These are phyloP conservation scores for Suillus clintonianus DNA, from an alignment of 768 basidiomycete species.

Conservation along the genomic window DNA sequence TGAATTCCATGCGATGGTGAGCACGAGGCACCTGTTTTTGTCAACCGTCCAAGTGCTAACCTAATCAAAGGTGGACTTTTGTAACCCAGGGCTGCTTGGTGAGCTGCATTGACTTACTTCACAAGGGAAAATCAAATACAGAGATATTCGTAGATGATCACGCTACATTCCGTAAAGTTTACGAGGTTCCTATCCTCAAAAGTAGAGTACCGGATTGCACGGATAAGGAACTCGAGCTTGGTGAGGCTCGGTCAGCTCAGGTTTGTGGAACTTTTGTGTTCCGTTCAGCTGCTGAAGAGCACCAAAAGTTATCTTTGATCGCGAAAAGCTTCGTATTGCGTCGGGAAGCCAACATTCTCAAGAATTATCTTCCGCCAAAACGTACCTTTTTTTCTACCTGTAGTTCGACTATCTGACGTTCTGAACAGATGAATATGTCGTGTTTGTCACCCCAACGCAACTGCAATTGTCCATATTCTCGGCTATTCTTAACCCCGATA, in stretches of 20 bases:
- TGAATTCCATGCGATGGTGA: conserved; percentile 96
- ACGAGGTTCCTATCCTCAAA: conserved; percentile 85
- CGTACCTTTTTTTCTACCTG: conserved; percentile 41
- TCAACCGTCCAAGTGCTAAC: not conserved
- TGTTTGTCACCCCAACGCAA: conserved; percentile 89
- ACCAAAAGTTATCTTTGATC: conserved; percentile 62
- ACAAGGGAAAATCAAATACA: not conserved
- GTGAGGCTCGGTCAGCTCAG: conserved; percentile 76
- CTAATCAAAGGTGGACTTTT: conserved; percentile 75
- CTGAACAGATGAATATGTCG: conserved; percentile 88
- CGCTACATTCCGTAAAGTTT: conserved; percentile 73
- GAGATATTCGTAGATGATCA: conserved; percentile 61
- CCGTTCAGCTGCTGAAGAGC: not conserved
- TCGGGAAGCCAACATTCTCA: conserved; percentile 79
- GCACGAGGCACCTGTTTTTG: conserved; percentile 14
- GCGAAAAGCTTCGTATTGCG: conserved; percentile 89
- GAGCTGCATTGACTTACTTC: conserved; percentile 11
- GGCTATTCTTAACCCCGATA: conserved; percentile 71
- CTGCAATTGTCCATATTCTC: conserved; percentile 81
- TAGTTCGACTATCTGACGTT: conserved; percentile 3
- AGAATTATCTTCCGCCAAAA: conserved; percentile 89
- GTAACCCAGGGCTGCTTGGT: conserved; percentile 92
- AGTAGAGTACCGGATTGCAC: conserved; percentile 80
- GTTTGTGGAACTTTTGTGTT: conserved; percentile 38
- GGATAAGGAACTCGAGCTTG: conserved; percentile 70